These are phyloP conservation scores for Salix brachista DNA, from an alignment of 345 rosid genomes.

Conservation along the genomic window DNA sequence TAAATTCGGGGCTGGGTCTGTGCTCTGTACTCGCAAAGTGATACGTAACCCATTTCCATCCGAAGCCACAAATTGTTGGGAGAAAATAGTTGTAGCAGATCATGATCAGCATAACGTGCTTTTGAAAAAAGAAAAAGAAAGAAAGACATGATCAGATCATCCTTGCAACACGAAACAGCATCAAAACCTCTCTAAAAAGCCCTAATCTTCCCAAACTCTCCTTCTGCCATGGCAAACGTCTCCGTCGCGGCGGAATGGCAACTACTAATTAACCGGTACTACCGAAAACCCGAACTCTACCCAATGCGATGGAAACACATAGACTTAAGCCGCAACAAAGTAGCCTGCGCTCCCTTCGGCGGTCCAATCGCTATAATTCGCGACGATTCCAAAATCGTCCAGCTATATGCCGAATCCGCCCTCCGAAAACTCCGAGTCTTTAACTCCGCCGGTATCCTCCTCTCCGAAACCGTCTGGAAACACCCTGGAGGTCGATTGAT, in stretches of 20 bases:
- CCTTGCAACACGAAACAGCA: not conserved
- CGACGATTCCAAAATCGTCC: slow-evolving; percentile 97
- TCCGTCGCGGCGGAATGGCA: slow-evolving; percentile 99
- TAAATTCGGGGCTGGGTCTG: not conserved
- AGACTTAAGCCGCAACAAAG: slow-evolving; percentile 80
- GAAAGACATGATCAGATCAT: not conserved
- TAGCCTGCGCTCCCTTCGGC: slow-evolving; percentile 90
- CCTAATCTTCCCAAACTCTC: not conserved
- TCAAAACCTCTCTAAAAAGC: not conserved
- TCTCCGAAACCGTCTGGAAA: slow-evolving; percentile 89
- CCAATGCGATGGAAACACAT: slow-evolving; percentile 85
- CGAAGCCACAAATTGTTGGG: not conserved
- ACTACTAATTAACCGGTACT: slow-evolving; percentile 74
- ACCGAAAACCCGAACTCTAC: slow-evolving; percentile 87
- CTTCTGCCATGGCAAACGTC: slow-evolving; percentile 63
- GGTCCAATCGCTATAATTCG: slow-evolving; percentile 94
- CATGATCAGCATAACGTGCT: not conserved
- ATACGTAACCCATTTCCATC: not conserved
- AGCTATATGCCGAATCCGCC: slow-evolving; percentile 94
- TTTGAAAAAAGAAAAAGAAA: not conserved
- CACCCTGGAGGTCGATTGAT: slow-evolving; percentile 87
- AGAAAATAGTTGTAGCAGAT: not conserved
- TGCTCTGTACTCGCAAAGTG: not conserved
- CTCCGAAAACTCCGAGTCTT: slow-evolving; percentile 91
- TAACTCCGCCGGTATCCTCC: slow-evolving; percentile 72